A percentile compares a stretch with the other conserved stretches of the same genome.
Evolutionary conservation across 331 rosid species (phyloP).

Genomic region (Quercus tomentella): DNA sequence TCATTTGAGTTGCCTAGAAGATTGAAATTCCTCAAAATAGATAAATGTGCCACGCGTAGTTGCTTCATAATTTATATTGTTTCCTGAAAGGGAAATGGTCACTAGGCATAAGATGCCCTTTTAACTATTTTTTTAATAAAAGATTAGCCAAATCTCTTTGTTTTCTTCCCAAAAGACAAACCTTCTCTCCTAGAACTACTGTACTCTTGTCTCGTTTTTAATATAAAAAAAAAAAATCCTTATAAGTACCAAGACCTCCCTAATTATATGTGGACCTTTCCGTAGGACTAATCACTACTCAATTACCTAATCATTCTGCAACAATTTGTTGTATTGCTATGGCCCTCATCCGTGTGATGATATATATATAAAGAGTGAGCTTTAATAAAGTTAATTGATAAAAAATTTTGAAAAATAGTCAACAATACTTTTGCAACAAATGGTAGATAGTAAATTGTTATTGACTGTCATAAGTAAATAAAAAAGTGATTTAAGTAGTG

Average conservation of each 20-base stretch:
- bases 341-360: not conserved
- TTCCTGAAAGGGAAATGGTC: slow-evolving; percentile 6
- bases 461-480: fast-evolving
- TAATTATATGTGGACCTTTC: not conserved
- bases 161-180: not conserved
- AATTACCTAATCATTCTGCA: not conserved
- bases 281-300: not conserved
- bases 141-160: too few relatives aligned
- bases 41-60: slow-evolving; percentile 7
- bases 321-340: not conserved
- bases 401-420: too few relatives aligned
- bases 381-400: too few relatives aligned
- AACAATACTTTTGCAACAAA: too few relatives aligned
- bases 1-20: slow-evolving; percentile 23
- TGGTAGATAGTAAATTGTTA: too few relatives aligned
- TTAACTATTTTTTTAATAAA: not conserved
- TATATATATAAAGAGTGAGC: too few relatives aligned
- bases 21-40: slow-evolving; percentile 28
- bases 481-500: too few relatives aligned
- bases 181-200: not conserved
- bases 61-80: slow-evolving; percentile 1
- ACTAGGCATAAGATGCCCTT: not conserved
- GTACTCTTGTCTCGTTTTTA: not conserved
- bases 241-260: not conserved
- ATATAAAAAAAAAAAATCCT: too few relatives aligned